phyloP scores from a whole-genome alignment of 768 basidiomycete genomes.

The Amanita rubescens region DNA sequence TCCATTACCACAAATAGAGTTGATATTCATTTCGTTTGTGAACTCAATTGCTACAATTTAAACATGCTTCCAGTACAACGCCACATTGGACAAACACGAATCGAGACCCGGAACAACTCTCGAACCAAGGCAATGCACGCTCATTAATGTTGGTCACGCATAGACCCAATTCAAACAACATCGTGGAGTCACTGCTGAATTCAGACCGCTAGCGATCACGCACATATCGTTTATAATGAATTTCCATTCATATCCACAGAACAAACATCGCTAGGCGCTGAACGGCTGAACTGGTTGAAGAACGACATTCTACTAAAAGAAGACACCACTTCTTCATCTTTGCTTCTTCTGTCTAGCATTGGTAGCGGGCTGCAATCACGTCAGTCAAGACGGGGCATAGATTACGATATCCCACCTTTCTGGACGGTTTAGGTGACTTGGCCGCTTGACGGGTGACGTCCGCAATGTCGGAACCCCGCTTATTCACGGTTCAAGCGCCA shows the following conservation, averaged over 20 bases:
- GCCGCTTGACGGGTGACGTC: background rate
- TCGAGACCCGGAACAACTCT: background rate
- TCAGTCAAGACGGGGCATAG: background rate
- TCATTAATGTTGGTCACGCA: background rate
- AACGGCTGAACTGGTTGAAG: background rate
- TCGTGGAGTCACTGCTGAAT: background rate
- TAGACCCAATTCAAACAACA: background rate
- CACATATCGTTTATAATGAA: background rate
- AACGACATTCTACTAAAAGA: too few relatives aligned
- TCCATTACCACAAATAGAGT: background rate
- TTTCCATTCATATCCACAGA: background rate
- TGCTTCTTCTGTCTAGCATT: slow-evolving; percentile 2
- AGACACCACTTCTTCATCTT: background rate
- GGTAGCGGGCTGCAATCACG: background rate
- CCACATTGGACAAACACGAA: too few relatives aligned
- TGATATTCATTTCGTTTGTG: background rate
- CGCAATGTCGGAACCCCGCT: background rate
- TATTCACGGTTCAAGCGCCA: background rate
- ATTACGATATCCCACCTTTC: background rate
- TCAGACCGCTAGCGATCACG: too few relatives aligned
- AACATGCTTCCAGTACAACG: too few relatives aligned
- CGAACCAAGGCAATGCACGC: background rate
- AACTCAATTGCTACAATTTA: background rate
- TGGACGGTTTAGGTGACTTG: background rate
- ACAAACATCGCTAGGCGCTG: background rate